phyloP scores from a whole-genome alignment of 352 stramenopile genomes.

The Phytophthora brassicae region DNA sequence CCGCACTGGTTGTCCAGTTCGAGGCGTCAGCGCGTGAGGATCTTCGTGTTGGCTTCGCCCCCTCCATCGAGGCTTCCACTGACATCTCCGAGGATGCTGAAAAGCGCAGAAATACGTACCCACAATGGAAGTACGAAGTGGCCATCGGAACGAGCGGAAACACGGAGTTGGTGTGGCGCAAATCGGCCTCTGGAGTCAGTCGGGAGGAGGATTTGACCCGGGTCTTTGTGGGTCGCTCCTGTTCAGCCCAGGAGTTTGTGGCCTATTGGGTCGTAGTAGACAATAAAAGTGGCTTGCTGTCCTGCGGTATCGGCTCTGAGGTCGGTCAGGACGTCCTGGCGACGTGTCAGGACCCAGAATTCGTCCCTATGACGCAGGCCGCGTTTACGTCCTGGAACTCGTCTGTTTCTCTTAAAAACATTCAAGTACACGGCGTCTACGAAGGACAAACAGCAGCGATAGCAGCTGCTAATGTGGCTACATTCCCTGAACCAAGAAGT shows the following conservation, averaged over 20 bases:
- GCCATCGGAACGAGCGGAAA: conserved; percentile 71
- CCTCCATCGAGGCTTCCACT: conserved; percentile 17
- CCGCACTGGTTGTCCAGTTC: conserved; percentile 64
- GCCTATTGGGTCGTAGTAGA: conserved; percentile 74
- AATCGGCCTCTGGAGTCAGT: conserved; percentile 36
- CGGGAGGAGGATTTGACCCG: conserved; percentile 57
- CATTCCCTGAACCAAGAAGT: conserved; percentile 42
- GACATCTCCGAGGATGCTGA: conserved; percentile 13
- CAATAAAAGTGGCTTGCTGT: conserved; percentile 31
- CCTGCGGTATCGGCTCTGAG: conserved; percentile 48
- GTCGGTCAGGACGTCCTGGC: conserved; percentile 64
- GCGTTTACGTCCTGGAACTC: conserved; percentile 75
- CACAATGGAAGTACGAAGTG: conserved; percentile 67
- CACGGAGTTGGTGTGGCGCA: conserved; percentile 72
- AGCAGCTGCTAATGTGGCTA: conserved; percentile 36
- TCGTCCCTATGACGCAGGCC: conserved; percentile 43
- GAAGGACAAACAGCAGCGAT: conserved; percentile 28
- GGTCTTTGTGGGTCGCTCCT: conserved; percentile 74
- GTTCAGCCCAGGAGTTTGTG: conserved; percentile 57
- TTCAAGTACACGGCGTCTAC: conserved; percentile 46
- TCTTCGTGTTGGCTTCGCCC: conserved; percentile 65
- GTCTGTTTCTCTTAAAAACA: conserved; percentile 46
- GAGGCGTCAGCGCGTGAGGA: conserved; percentile 67
- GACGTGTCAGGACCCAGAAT: conserved; percentile 43
- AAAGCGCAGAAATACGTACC: conserved; percentile 7